Conservation (phyloP, 1,284 basidiomycete species). For the Amylostereum chailletii region DNA sequence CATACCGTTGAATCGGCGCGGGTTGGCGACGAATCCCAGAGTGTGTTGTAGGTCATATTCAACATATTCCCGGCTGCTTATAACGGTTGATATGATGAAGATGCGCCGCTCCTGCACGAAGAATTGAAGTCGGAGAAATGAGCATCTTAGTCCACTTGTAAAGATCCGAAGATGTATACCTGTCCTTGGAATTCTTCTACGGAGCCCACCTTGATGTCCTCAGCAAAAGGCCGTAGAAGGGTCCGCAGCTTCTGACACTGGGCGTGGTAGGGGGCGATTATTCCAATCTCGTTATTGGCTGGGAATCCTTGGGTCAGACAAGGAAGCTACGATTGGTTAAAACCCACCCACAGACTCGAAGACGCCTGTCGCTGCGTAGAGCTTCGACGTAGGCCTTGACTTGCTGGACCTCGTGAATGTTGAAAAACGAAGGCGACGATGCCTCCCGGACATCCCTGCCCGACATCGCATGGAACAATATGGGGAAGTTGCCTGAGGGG, state of each 20-base stretch:
- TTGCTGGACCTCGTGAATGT: constrained; percentile 43
- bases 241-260: constrained; percentile 42
- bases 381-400: constrained; percentile 40
- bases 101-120: constrained; percentile 45
- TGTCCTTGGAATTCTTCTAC: constrained; percentile 65
- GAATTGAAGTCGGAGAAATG: not conserved
- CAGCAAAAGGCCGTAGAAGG: constrained; percentile 17
- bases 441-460: constrained; percentile 57
- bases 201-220: constrained; percentile 48
- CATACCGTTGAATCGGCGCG: constrained; percentile 56
- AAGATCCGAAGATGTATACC: constrained; percentile 21
- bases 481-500: constrained; percentile 39
- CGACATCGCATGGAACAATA: constrained; percentile 50
- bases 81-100: constrained; percentile 60
- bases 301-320: constrained; percentile 14
- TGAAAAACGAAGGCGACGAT: constrained; percentile 60
- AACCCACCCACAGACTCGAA: constrained; percentile 30
- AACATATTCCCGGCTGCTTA: constrained; percentile 49
- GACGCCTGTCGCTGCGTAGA: constrained; percentile 22
- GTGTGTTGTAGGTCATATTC: constrained; percentile 47
- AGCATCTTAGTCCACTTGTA: not conserved
- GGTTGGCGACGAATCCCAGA: constrained; percentile 56
- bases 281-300: constrained; percentile 42
- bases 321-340: not conserved
- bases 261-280: constrained; percentile 56